Percentiles rank a stretch among this genome's conserved stretches.
These are phyloP conservation scores for Thalassiosira mediterranea DNA, from an alignment of 352 stramenopile species.

Conservation along the genomic window DNA sequence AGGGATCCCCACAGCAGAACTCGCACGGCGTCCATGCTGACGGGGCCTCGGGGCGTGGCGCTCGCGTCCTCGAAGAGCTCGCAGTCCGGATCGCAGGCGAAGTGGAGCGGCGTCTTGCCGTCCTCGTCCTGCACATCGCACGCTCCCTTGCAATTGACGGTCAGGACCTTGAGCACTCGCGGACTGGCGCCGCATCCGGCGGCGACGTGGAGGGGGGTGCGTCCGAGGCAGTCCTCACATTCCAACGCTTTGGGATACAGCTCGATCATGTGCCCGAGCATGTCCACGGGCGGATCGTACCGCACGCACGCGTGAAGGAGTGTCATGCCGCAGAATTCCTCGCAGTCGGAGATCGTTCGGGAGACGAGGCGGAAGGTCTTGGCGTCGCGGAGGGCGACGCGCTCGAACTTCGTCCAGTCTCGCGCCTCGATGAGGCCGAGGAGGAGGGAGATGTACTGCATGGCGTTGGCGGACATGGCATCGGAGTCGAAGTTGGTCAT, in stretches of 20 bases:
- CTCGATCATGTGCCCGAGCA: constrained; percentile 27
- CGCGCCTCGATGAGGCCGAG: constrained; percentile 4
- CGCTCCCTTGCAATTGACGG: constrained; percentile 21
- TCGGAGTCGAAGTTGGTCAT: not conserved
- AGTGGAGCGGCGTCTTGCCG: constrained; percentile 40
- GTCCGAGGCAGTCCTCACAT: constrained; percentile 10
- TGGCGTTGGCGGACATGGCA: not conserved
- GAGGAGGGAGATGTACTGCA: not conserved
- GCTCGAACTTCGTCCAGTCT: constrained; percentile 2
- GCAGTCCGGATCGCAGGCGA: constrained; percentile 28
- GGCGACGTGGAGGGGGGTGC: constrained; percentile 44
- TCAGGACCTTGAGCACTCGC: constrained; percentile 14
- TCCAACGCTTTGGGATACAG: constrained; percentile 20
- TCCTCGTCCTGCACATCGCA: constrained; percentile 33
- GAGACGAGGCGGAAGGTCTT: constrained; percentile 4
- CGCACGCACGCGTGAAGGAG: constrained; percentile 11
- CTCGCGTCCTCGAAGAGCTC: constrained; percentile 2
- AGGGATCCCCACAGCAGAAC: constrained; percentile 6
- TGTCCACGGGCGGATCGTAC: not conserved
- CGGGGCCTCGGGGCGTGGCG: not conserved
- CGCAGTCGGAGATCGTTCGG: not conserved
- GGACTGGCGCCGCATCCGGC: constrained; percentile 17
- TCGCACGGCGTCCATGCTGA: not conserved
- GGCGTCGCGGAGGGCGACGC: constrained; percentile 3
- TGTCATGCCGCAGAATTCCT: constrained; percentile 14